These are phyloP conservation scores for Zasmidium cellare DNA, from an alignment of 2,329 filamentous ascomycete species.

Conservation along the genomic window DNA sequence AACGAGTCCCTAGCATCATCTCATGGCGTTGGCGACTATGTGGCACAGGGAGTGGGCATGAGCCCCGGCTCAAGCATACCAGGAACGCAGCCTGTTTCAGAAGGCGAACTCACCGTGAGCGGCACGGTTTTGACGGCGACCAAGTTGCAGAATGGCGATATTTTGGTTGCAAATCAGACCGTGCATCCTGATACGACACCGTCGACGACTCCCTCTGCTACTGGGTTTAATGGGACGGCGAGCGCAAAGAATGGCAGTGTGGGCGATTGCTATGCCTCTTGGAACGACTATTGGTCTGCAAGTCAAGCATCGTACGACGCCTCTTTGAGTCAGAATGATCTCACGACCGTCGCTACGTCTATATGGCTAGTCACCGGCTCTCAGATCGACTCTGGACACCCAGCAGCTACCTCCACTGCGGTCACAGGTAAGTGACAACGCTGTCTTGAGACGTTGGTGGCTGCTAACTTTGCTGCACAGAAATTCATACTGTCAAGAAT, in stretches of 20 bases:
- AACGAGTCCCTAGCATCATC: background rate
- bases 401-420: background rate
- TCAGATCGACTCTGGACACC: background rate
- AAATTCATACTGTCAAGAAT: background rate
- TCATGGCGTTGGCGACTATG: conserved; percentile 8
- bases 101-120: background rate
- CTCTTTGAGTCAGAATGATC: background rate
- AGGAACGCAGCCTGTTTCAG: background rate
- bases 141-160: conserved; percentile 3
- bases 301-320: background rate
- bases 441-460: too few relatives aligned
- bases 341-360: background rate
- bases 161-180: background rate
- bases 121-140: conserved; percentile 3
- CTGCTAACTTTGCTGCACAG: background rate
- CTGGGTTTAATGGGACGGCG: background rate
- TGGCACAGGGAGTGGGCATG: conserved; percentile 1
- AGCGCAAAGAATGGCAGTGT: background rate
- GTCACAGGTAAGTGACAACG: background rate
- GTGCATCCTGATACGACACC: background rate
- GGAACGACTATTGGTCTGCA: conserved; percentile 5
- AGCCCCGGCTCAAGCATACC: background rate
- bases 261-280: conserved; percentile 4
- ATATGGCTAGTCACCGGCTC: background rate
- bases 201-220: background rate